These are phyloP conservation scores for Candida hungchunana DNA, from an alignment of 805 yeast genomes.

Conservation along the genomic window DNA sequence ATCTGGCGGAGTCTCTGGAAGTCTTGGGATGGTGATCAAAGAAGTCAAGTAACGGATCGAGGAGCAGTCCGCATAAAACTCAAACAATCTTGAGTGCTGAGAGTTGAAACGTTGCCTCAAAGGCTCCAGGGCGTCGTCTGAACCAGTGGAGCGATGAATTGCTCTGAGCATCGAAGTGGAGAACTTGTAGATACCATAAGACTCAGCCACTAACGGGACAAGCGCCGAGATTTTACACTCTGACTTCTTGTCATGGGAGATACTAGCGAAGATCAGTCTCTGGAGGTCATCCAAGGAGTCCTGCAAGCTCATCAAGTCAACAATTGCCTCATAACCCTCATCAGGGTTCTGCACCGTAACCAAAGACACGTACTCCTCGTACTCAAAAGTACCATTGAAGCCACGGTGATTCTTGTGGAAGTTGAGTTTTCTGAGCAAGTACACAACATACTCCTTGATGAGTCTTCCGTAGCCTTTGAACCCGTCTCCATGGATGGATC, in stretches of 20 bases:
- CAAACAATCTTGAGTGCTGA: constrained; percentile 57
- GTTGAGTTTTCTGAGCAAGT: constrained; percentile 64
- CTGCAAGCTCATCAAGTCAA: constrained; percentile 82
- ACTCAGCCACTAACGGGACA: constrained; percentile 86
- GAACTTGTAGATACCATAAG: constrained; percentile 90
- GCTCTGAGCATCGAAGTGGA: constrained; percentile 88
- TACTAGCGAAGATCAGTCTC: constrained; percentile 66
- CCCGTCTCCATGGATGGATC: constrained; percentile 42
- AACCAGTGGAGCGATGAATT: constrained; percentile 66
- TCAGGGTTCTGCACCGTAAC: constrained; percentile 89
- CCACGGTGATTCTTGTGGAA: constrained; percentile 85
- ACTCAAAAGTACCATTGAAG: constrained; percentile 93
- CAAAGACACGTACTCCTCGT: constrained; percentile 88
- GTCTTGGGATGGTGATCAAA: constrained; percentile 69
- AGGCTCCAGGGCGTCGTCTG: constrained; percentile 73
- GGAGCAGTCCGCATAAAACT: constrained; percentile 87
- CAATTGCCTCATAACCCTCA: constrained; percentile 87
- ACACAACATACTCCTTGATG: constrained; percentile 71
- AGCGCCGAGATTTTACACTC: constrained; percentile 84
- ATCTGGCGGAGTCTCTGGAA: constrained; percentile 36
- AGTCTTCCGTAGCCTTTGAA: constrained; percentile 59
- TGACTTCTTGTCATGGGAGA: constrained; percentile 52
- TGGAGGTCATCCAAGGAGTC: constrained; percentile 79
- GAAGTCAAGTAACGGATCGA: constrained; percentile 77
- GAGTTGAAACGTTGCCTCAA: constrained; percentile 65